Base-by-base conservation (phyloP, 78 protist genomes). In the Pelomyxa schiedti region DNA sequence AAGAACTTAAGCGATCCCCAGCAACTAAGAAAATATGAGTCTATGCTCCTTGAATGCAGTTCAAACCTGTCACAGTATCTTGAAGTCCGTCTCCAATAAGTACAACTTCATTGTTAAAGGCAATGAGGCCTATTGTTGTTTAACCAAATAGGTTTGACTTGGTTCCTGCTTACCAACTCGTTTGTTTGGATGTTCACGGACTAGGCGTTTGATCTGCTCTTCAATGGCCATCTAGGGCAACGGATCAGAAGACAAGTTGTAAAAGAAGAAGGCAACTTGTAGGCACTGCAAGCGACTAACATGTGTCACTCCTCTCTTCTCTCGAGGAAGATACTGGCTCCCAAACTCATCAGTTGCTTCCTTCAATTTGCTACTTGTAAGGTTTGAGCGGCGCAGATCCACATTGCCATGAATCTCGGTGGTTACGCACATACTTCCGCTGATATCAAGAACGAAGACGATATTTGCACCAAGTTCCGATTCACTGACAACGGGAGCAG, bases 1-100 rank as follows among this genome's bases (percentile, higher is more conserved):
- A 22, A 42, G 9, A 8, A 41, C n/a, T 5, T 37, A 42, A 30
- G 82, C 88, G 53, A 74, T 63, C 29, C 47, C 52, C 36, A 63
- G 38, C 7, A 74, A 41, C 71, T 66, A 41, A 6, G 76, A 72
- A 22, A 42, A 82, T 8, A 72, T 65, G 3, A 77, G 75, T 5
- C 76, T 37, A 42, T 82, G 76, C 69, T 82, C 87, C 69, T 82
- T 82, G 1, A 82, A 52, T 4, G 77, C 68, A n/a, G n/a, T n/a
- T n/a, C n/a, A n/a, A n/a, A n/a, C n/a, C n/a, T 1, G 69, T 53
- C 7, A 73, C 26, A 2, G 78, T 42, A 32, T 79, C 88, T 4
- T 69, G 73, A 41, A 8, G 16, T 4, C 73, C 73, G 38, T 69
- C 73, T 4, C 73, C 73, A n/a, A 40, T 40, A 26, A 69, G 4